These are phyloP conservation scores for Aspergillus sp. DNA, from an alignment of 2,329 filamentous ascomycete genomes.

Conservation along the genomic window DNA sequence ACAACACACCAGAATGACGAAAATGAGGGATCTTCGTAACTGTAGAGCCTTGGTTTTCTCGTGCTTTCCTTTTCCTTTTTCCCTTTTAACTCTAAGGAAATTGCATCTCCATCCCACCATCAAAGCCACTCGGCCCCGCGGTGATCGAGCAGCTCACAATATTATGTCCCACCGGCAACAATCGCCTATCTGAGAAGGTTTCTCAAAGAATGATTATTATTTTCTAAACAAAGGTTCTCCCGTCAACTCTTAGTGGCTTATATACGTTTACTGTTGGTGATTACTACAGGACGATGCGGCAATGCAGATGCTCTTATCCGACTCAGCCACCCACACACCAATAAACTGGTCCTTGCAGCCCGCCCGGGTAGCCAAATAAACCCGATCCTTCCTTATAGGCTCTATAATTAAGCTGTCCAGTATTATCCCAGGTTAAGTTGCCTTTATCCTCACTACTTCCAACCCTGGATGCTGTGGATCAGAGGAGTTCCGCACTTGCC, in stretches of 20 bases:
- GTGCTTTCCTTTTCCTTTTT: neutral
- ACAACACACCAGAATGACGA: too few species aligned
- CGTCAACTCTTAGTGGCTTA: neutral
- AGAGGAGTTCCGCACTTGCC: neutral
- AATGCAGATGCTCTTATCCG: neutral
- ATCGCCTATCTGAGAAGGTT: too few species aligned
- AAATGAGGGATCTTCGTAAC: too few species aligned
- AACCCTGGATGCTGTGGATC: neutral
- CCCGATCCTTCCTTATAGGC: neutral
- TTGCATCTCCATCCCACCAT: neutral
- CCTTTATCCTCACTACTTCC: neutral
- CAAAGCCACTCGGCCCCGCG: neutral
- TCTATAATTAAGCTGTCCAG: neutral
- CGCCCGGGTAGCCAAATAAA: neutral
- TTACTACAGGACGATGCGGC: neutral
- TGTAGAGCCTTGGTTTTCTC: too few species aligned
- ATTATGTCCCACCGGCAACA: neutral
- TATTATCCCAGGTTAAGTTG: neutral
- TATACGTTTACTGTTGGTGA: neutral
- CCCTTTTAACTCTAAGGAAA: neutral
- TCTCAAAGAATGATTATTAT: neutral
- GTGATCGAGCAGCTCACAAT: neutral
- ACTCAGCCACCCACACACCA: neutral
- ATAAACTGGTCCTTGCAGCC: neutral
- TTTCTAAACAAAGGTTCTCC: too few species aligned